These are phyloP conservation scores for Solanum chmielewskii DNA, from an alignment of 257 asterid genomes.

Conservation along the genomic window DNA sequence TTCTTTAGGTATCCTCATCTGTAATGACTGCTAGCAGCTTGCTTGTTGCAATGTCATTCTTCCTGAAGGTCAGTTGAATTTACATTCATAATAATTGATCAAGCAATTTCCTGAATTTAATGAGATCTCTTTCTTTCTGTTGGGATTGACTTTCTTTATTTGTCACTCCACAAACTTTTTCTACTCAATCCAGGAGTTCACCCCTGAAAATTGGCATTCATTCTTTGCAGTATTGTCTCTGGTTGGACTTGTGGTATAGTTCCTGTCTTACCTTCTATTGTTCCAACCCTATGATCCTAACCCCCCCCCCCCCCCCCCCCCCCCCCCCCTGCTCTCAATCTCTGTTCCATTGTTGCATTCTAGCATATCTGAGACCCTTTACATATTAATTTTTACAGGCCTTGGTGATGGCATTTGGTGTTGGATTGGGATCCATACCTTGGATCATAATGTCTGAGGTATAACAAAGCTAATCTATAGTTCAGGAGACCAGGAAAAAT, in stretches of 20 bases:
- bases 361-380: not conserved
- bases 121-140: not conserved
- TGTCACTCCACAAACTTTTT: not conserved
- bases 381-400: constrained; percentile 25
- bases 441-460: constrained; percentile 97
- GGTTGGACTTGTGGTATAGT: constrained; percentile 62
- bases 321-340: not conserved
- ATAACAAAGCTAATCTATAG: not conserved
- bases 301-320: too few relatives aligned
- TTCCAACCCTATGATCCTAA: not conserved
- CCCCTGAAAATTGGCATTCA: constrained; percentile 28
- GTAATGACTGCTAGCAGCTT: constrained; percentile 54
- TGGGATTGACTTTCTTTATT: not conserved
- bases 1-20: constrained; percentile 48
- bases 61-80: constrained; percentile 35
- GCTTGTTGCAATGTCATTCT: constrained; percentile 64
- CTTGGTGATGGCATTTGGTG: constrained; percentile 67
- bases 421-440: constrained; percentile 81
- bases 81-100: not conserved
- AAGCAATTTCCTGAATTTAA: not conserved
- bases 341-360: not conserved
- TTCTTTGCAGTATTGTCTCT: constrained; percentile 39
- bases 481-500: not conserved
- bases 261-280: not conserved
- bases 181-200: constrained; percentile 31